These are phyloP conservation scores for Acidiella bohemica DNA, from an alignment of 495 filamentous ascomycete genomes.

Conservation along the genomic window DNA sequence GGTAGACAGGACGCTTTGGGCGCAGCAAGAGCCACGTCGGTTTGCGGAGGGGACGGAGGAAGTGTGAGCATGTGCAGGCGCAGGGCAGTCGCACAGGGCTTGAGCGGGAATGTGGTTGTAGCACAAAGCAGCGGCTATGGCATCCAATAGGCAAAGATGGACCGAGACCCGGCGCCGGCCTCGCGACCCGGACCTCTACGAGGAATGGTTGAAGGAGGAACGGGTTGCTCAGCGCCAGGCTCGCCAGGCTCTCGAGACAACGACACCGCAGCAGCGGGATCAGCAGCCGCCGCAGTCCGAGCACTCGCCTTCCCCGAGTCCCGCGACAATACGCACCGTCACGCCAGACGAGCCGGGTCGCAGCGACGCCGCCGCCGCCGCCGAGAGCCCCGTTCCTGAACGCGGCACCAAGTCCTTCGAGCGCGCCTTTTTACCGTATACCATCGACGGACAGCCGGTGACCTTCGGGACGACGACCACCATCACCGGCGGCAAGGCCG, in stretches of 20 bases:
- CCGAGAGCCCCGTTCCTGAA: neutral
- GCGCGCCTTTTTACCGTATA: conserved; percentile 6
- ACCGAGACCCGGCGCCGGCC: neutral
- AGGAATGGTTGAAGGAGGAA: conserved; percentile 16
- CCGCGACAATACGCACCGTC: conserved; percentile 4
- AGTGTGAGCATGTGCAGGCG: too few relatives aligned
- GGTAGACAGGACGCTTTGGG: too few relatives aligned
- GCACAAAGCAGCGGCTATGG: too few relatives aligned
- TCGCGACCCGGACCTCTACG: conserved; percentile 9
- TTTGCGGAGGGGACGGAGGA: too few relatives aligned
- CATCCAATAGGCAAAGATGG: conserved; percentile 8
- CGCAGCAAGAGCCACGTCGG: too few relatives aligned
- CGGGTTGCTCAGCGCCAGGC: neutral
- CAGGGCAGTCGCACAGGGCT: too few relatives aligned
- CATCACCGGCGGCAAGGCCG: conserved; percentile 8
- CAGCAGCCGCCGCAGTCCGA: conserved; percentile 1
- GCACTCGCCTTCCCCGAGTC: conserved; percentile 2
- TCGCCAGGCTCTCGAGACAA: too few relatives aligned
- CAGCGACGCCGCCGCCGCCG: neutral
- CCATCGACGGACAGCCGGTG: neutral
- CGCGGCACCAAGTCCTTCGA: conserved; percentile 16
- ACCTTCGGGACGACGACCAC: conserved; percentile 7
- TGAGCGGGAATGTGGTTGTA: too few relatives aligned
- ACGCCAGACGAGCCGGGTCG: conserved; percentile 9
- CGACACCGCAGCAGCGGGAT: conserved; percentile 1